phyloP scores from a whole-genome alignment of 2,329 filamentous ascomycete genomes.

The Blastomyces gilchristii region DNA sequence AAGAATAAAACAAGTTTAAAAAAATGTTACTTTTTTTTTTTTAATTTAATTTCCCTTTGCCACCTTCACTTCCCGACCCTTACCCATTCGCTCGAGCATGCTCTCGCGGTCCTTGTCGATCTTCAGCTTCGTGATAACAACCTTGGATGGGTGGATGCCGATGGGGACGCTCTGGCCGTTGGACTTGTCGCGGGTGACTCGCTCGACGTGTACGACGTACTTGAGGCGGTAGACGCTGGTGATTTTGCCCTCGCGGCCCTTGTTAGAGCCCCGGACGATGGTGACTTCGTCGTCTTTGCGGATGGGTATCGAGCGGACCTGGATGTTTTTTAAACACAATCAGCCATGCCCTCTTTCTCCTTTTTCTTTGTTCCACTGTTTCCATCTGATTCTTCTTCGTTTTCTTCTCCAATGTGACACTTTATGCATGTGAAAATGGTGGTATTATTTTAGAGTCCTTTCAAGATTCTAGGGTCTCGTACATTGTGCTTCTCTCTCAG shows the following conservation, averaged over 20 bases:
- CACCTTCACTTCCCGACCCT: constrained; percentile 47
- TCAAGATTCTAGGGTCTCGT: constrained; percentile 32
- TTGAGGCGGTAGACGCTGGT: constrained; percentile 97
- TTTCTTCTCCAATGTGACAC: too few relatives aligned
- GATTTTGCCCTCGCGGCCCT: constrained; percentile 98
- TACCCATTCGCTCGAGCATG: constrained; percentile 38
- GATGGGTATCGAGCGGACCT: constrained; percentile 93
- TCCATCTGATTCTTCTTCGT: neutral
- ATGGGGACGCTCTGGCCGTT: constrained; percentile 93
- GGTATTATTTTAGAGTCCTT: neutral
- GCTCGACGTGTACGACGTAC: constrained; percentile 95
- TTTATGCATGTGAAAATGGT: neutral
- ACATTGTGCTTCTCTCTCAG: constrained; percentile 99
- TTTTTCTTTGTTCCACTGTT: neutral
- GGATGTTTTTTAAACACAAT: constrained; percentile 3
- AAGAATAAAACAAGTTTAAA: constrained; percentile 26
- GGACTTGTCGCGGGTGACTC: constrained; percentile 92
- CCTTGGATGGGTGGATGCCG: constrained; percentile 91
- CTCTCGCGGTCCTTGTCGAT: constrained; percentile 50
- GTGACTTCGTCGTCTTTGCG: constrained; percentile 95
- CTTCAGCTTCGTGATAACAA: constrained; percentile 98
- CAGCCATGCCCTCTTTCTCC: neutral
- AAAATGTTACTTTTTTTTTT: constrained; percentile 37
- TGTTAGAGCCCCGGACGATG: constrained; percentile 86
- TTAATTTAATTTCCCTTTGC: constrained; percentile 44